Conservation (phyloP, 441 rosid genomes). For the Metrosideros polymorpha region DNA sequence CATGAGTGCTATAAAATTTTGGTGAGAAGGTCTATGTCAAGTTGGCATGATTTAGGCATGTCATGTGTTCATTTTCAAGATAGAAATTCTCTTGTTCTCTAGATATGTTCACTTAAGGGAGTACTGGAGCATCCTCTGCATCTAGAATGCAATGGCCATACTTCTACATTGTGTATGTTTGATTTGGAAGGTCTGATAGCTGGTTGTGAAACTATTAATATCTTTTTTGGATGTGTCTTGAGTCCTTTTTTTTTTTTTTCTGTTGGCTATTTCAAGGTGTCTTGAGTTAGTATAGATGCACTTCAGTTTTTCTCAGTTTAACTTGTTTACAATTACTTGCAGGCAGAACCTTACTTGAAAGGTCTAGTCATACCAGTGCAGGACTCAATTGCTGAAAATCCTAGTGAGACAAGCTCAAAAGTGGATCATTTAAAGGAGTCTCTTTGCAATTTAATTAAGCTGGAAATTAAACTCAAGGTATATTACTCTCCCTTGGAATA, state of each 20-base stretch:
- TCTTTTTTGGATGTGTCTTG: not conserved
- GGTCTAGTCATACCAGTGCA: slow-evolving; percentile 54
- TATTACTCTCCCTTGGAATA: not conserved
- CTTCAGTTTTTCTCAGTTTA: not conserved
- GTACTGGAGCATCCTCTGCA: not conserved
- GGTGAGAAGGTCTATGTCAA: not conserved
- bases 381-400: slow-evolving; percentile 21
- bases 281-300: not conserved
- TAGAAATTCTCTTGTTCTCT: not conserved
- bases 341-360: slow-evolving; percentile 67
- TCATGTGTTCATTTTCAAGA: not conserved
- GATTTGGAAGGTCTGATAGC: not conserved
- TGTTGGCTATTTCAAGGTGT: not conserved
- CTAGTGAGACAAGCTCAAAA: slow-evolving; percentile 20
- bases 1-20: not conserved
- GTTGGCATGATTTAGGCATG: not conserved
- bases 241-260: not conserved
- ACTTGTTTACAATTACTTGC: slow-evolving; percentile 9
- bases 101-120: not conserved
- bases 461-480: slow-evolving; percentile 81
- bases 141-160: not conserved
- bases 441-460: slow-evolving; percentile 42
- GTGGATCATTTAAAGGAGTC: slow-evolving; percentile 38
- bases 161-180: not conserved
- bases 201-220: not conserved